Percentiles rank a stretch among this genome's conserved stretches.
These are phyloP conservation scores for Clonostachys rhizophaga DNA, from an alignment of 2,329 filamentous ascomycete genomes.

Conservation along the genomic window DNA sequence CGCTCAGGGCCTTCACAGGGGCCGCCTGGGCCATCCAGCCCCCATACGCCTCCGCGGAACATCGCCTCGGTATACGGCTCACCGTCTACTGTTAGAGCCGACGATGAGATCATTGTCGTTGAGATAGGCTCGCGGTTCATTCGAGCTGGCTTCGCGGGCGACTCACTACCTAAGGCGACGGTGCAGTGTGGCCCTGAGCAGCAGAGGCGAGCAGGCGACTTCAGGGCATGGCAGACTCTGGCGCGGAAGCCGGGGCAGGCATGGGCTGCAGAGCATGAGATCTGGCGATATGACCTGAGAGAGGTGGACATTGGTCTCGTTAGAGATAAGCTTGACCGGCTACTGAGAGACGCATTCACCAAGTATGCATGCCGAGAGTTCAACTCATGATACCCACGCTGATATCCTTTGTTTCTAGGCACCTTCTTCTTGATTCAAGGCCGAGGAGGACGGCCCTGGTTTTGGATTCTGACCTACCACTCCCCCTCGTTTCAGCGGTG, in stretches of 20 bases:
- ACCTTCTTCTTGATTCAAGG: conserved; percentile 68
- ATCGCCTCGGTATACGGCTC: conserved; percentile 53
- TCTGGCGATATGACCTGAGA: conserved; percentile 75
- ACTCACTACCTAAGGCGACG: conserved; percentile 67
- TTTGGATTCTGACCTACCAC: conserved; percentile 71
- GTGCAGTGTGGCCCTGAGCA: conserved; percentile 71
- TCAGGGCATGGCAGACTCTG: conserved; percentile 61
- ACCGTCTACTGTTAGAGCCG: conserved; percentile 58
- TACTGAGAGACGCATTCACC: conserved; percentile 75
- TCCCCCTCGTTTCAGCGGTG: conserved; percentile 70
- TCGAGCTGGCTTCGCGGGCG: conserved; percentile 81
- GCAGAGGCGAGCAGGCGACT: conserved; percentile 76
- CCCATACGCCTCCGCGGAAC: conserved; percentile 57
- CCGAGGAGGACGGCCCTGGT: conserved; percentile 71
- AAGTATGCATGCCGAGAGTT: conserved; percentile 52
- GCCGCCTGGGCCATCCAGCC: conserved; percentile 33
- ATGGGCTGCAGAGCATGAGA: conserved; percentile 64
- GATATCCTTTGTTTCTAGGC: conserved; percentile 28
- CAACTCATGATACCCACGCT: conserved; percentile 13
- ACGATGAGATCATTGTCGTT: conserved; percentile 81
- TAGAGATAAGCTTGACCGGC: conserved; percentile 81
- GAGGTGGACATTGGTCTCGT: conserved; percentile 73
- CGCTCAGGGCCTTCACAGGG: conserved; percentile 32
- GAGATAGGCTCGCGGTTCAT: conserved; percentile 79
- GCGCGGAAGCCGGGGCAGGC: conserved; percentile 36